Conservation (phyloP, 1,284 basidiomycete species). For the Volvariella volvacea region DNA sequence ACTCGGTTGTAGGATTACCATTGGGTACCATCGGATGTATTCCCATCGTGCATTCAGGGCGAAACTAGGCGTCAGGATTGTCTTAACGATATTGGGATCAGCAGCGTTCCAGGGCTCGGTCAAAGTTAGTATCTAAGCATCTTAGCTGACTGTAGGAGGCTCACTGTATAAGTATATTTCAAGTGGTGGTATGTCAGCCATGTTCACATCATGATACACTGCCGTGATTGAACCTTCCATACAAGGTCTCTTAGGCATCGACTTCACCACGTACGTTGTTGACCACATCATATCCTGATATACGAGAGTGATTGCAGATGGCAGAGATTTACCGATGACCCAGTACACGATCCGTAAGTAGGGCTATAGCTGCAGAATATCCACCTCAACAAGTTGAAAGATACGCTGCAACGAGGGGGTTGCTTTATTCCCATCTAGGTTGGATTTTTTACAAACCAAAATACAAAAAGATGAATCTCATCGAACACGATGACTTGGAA, state of each 20-base stretch:
- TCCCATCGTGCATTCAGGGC: slow-evolving; percentile 70
- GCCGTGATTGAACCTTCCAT: too few species aligned
- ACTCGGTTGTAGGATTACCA: slow-evolving; percentile 48
- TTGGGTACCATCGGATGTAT: slow-evolving; percentile 75
- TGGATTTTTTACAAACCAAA: slow-evolving; percentile 80
- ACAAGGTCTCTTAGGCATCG: slow-evolving; percentile 69
- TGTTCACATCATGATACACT: too few species aligned
- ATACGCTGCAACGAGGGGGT: slow-evolving; percentile 67
- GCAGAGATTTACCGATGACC: slow-evolving; percentile 72
- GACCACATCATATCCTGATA: too few species aligned
- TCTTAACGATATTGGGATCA: slow-evolving; percentile 60
- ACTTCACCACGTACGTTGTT: slow-evolving; percentile 58
- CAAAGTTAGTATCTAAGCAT: slow-evolving; percentile 28
- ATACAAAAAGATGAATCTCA: slow-evolving; percentile 55
- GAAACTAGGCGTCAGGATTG: slow-evolving; percentile 42
- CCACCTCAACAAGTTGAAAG: slow-evolving; percentile 21
- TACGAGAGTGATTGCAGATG: too few species aligned
- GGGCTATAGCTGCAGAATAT: background rate
- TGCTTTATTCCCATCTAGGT: slow-evolving; percentile 75
- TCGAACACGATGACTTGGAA: slow-evolving; percentile 70
- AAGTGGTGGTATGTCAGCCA: slow-evolving; percentile 51
- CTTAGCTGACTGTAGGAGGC: too few species aligned
- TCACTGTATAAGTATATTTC: too few species aligned
- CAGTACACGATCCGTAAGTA: slow-evolving; percentile 62
- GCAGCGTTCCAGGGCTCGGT: slow-evolving; percentile 49